Evolutionary conservation across 129 eudicot genomes (phyloP).

Genomic region (Escallonia herrerae): DNA sequence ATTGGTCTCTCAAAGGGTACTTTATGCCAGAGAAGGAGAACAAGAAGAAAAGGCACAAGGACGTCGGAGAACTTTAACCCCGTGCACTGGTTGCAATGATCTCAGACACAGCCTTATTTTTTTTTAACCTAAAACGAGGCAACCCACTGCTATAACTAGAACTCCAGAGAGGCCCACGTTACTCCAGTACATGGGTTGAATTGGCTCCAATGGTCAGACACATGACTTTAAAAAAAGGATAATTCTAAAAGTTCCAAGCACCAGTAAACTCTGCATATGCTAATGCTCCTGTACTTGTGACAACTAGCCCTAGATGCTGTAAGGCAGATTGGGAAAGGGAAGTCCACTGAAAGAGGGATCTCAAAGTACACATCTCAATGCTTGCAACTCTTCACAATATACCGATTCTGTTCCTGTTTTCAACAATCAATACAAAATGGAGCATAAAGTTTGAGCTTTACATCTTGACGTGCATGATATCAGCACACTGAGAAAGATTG

Average conservation of each 20-base stretch:
- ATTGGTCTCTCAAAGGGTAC: not conserved
- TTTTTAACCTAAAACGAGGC: slow-evolving; percentile 33
- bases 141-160: slow-evolving; percentile 11
- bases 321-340: slow-evolving; percentile 3
- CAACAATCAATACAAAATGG: no score
- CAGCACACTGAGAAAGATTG: not conserved
- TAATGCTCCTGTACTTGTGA: not conserved
- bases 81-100: slow-evolving; percentile 43
- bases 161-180: slow-evolving; percentile 4
- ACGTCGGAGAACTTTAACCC: slow-evolving; percentile 29
- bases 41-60: slow-evolving; percentile 15
- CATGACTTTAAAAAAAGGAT: not conserved
- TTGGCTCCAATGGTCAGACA: not conserved
- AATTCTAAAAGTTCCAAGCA: not conserved
- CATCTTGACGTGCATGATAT: not conserved
- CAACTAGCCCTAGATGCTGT: slow-evolving; percentile 14
- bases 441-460: not conserved
- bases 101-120: slow-evolving; percentile 33
- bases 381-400: not conserved
- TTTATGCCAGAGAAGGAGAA: not conserved
- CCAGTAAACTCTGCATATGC: not conserved
- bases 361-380: not conserved
- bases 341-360: not conserved
- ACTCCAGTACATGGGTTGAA: slow-evolving; percentile 9
- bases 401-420: not conserved